phyloP scores from a whole-genome alignment of 2,329 filamentous ascomycete genomes.

The Leptographium wingfieldii region DNA sequence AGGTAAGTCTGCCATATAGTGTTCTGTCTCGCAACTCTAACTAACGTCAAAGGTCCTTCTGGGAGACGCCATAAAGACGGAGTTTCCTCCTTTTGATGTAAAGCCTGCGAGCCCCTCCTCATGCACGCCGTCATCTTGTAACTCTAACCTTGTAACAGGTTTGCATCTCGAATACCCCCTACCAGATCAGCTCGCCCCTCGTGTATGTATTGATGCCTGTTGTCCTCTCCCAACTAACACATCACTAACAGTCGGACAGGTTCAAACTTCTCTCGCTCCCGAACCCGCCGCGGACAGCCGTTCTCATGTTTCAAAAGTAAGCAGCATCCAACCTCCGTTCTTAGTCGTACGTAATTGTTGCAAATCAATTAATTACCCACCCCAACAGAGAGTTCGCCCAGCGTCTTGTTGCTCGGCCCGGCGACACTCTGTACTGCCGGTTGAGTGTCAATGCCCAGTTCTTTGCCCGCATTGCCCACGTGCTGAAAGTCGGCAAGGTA shows the following conservation, averaged over 20 bases:
- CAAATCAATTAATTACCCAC: neutral
- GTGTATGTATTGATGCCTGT: slow-evolving; percentile 28
- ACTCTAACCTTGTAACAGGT: slow-evolving; percentile 40
- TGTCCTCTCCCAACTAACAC: no score
- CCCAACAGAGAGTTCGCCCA: slow-evolving; percentile 68
- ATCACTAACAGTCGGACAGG: neutral
- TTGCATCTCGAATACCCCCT: slow-evolving; percentile 68
- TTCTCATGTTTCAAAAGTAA: slow-evolving; percentile 62
- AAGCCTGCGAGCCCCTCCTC: neutral
- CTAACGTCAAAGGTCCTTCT: slow-evolving; percentile 34
- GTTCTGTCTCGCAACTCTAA: neutral
- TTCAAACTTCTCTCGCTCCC: slow-evolving; percentile 73
- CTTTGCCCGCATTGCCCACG: slow-evolving; percentile 52
- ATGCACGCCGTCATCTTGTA: no score
- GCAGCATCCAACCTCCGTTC: neutral
- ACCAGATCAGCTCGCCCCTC: slow-evolving; percentile 77
- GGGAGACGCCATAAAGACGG: slow-evolving; percentile 87
- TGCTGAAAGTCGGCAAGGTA: slow-evolving; percentile 74
- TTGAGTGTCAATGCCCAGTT: slow-evolving; percentile 89
- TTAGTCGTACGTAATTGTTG: neutral
- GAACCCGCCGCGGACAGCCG: slow-evolving; percentile 60
- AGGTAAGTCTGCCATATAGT: slow-evolving; percentile 36
- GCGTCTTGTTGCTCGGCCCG: slow-evolving; percentile 74
- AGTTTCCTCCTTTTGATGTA: slow-evolving; percentile 46
- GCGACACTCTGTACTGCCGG: slow-evolving; percentile 82